Evolutionary conservation across 768 basidiomycete genomes (phyloP), one percentile per base, ranked within the genome.

Genomic region (Suillus luteus): DNA sequence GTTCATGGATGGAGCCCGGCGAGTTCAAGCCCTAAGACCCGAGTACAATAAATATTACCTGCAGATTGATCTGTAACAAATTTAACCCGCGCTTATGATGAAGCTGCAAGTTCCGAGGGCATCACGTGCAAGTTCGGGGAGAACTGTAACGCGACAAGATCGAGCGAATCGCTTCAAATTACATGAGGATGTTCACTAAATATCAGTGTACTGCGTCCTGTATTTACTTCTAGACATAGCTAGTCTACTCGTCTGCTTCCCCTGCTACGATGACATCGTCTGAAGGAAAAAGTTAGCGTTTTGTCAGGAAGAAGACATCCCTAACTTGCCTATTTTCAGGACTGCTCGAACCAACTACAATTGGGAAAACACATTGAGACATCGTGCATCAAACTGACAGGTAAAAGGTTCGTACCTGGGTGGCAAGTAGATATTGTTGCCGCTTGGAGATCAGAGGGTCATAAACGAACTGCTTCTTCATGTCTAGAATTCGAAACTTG

Each of bases 361-460:
- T 62, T 33, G 63, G 60, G 22, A 66, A 55, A 38, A 52, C 59
- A 41, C 35, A 65, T 61, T 43, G 43, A 27, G 43, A 22, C 62
- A 43, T 46, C n/a, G 33, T n/a, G 38, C n/a, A 49, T 31, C n/a
- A 43, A 24, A 37, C 1, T 1, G 17, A 3, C 11, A 31, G 41
- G 11, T 2, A 17, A 61, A 10, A n/a, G 10, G 10, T 3, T 66
- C 83, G 55, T 64, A 92, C 89, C 85, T 96, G 95, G 24, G 96
- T 98, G n/a, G 97, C 97, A 48, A 99, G 82, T 64, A 99, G 80
- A 78, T 95, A 97, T 73, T 99, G 96, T 73, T 98, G 96, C 72
- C 96, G 82, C 80, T 99, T 99, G 48, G 95, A 95, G 76, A 99
- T 97, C 67, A 98, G 79, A 35, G 97, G 96, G 72, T 99, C 97